phyloP scores from a whole-genome alignment of 1,284 basidiomycete genomes.

The Stereum hirsutum region DNA sequence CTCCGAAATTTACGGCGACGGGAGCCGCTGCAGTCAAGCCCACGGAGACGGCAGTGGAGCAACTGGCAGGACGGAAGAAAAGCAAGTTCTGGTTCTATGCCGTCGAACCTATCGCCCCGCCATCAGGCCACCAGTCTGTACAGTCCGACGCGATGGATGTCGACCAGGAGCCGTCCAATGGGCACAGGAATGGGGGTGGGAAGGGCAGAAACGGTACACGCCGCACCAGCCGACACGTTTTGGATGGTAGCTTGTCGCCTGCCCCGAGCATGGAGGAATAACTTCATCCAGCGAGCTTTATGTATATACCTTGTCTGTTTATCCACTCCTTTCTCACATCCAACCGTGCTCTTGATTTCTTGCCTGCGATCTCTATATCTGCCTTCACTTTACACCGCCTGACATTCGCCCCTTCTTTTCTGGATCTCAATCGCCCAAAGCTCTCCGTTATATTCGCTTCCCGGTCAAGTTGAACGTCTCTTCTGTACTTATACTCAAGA shows the following conservation, averaged over 20 bases:
- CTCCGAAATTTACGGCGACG: slow-evolving; percentile 23
- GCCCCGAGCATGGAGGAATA: slow-evolving; percentile 23
- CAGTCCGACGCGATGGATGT: slow-evolving; percentile 3
- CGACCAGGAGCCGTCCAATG: slow-evolving; percentile 3
- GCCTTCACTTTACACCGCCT: no score
- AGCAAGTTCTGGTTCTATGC: slow-evolving; percentile 81
- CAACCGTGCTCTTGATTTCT: no score
- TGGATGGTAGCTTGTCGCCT: slow-evolving; percentile 21
- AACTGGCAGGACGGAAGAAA: slow-evolving; percentile 65
- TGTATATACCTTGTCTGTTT: no score
- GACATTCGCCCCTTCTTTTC: no score
- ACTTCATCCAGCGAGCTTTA: no score
- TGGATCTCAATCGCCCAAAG: no score
- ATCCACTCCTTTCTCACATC: no score
- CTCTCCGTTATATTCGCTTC: no score
- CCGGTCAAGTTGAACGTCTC: no score
- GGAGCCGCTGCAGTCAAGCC: slow-evolving; percentile 57
- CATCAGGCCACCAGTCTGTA: slow-evolving; percentile 8
- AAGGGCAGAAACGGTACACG: neutral
- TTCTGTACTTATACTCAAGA: no score
- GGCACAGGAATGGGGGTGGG: slow-evolving; percentile 3
- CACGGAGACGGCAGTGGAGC: slow-evolving; percentile 60
- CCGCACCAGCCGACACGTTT: slow-evolving; percentile 6
- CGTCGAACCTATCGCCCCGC: slow-evolving; percentile 47
- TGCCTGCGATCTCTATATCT: no score